Conservation (phyloP, 148 eudicot species). For the Fagopyrum esculentum region DNA sequence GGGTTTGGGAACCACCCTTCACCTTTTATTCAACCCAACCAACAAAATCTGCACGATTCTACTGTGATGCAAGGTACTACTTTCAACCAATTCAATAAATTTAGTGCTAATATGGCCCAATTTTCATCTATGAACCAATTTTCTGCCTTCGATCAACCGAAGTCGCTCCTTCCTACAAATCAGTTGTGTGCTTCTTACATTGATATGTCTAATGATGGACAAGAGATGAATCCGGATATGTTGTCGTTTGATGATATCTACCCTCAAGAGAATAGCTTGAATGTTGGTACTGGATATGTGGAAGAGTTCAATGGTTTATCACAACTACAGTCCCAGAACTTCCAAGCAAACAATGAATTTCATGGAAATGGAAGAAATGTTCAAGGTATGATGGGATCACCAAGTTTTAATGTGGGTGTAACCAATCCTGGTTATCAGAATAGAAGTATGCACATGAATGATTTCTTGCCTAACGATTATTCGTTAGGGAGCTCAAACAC, state of each 20-base stretch:
- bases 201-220: conserved; percentile 18
- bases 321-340: not conserved
- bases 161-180: not conserved
- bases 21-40: no score
- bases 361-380: not conserved
- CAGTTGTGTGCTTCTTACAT: conserved; percentile 5
- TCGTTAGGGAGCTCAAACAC: conserved; percentile 14
- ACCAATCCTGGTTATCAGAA: conserved; percentile 2
- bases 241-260: conserved; percentile 14
- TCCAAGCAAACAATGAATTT: not conserved
- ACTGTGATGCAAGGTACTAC: not conserved
- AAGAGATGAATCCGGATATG: conserved; percentile 16
- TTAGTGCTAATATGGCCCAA: no score
- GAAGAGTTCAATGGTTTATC: not conserved
- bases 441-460: conserved; percentile 9
- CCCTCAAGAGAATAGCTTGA: not conserved
- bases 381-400: not conserved
- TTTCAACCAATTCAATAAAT: not conserved
- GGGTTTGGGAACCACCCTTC: not conserved
- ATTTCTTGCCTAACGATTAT: conserved; percentile 11
- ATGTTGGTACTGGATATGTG: not conserved
- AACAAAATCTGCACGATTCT: not conserved
- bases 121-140: not conserved
- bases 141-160: not conserved
- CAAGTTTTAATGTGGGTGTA: not conserved